Evolutionary conservation across 805 yeast species (phyloP).

Genomic region (Metschnikowia drakensbergensis): DNA sequence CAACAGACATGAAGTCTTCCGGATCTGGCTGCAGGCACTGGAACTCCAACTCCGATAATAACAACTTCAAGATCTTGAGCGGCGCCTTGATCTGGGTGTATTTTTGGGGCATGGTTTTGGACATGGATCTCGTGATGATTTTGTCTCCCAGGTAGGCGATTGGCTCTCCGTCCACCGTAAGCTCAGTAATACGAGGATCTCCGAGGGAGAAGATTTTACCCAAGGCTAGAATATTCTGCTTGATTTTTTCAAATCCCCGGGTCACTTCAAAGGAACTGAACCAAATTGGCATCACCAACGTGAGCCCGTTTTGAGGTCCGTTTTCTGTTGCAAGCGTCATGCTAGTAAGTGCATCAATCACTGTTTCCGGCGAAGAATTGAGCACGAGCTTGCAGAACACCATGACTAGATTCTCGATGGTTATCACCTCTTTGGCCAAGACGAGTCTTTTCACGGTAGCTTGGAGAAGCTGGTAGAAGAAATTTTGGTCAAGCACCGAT

Average conservation of each 20-base stretch:
- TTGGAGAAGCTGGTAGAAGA: constrained; percentile 55
- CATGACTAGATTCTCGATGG: constrained; percentile 71
- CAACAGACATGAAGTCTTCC: constrained; percentile 30
- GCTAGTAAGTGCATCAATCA: constrained; percentile 54
- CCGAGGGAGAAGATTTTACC: constrained; percentile 59
- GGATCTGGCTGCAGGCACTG: constrained; percentile 54
- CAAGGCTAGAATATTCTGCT: constrained; percentile 65
- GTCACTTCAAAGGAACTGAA: constrained; percentile 74
- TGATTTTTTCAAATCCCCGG: constrained; percentile 71
- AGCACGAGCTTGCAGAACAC: constrained; percentile 72
- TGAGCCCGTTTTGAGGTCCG: constrained; percentile 41
- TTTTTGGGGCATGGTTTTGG: constrained; percentile 57
- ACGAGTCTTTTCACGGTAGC: constrained; percentile 70
- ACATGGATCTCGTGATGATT: constrained; percentile 86
- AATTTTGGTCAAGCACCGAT: constrained; percentile 33
- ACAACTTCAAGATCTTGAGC: constrained; percentile 66
- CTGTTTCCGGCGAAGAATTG: constrained; percentile 52
- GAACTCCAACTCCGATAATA: constrained; percentile 64
- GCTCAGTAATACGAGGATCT: constrained; percentile 46
- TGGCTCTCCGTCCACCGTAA: constrained; percentile 75
- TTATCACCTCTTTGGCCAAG: constrained; percentile 62
- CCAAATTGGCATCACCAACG: constrained; percentile 72
- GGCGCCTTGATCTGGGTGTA: constrained; percentile 67
- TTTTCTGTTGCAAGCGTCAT: constrained; percentile 28
- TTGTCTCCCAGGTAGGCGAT: constrained; percentile 56